Base-by-base conservation (phyloP, 306 rosid genomes). In the Fagus crenata region DNA sequence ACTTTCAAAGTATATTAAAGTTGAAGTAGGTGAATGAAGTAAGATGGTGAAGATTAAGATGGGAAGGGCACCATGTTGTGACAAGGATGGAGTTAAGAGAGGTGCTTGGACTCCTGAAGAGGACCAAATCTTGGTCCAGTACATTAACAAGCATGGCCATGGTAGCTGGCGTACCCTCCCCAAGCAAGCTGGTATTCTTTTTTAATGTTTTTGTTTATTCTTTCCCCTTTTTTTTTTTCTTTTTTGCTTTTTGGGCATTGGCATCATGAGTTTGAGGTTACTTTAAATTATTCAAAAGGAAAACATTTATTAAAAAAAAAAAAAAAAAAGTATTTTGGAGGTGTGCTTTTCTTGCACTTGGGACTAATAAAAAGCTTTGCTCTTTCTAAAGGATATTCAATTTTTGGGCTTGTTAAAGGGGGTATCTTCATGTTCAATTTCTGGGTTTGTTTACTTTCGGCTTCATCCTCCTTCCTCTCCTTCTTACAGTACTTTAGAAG, bases 91-190 rank as follows among this genome's bases (percentile, higher is more conserved):
- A 49, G 87, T 86, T 40, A 81, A 35, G 7, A 85, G 77, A 53
- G 91, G 91, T 28, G 81, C 89, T 73, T 87, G 91, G 91, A 81
- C 84, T 41, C 89, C 87, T 73, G 86, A 87, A 83, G 91, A 87
- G 84, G 89, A 87, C 8, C 42, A 81, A 81, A 49, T 84, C 35
- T 83, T 87, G 7, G 81, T 67, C 59, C 71, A 87, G 15, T 83
- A 85, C 82, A 85, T 87, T 81, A 73, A 76, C 18, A 76, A 85
- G 35, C 82, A 85, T 70, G 89, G 91, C 39, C 80, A 85, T 75
- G 89, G 91, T 51, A 81, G 82, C 84, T 87, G 91, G 91, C 86
- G 91, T 12, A 68, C 86, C 2, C 89, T 87, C 6, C 91, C 91
- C 70, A 86, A 86, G n/a, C 83, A 76, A 42, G 89, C 89, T 83